Evolutionary conservation across 257 asterid genomes (phyloP), one percentile per base, ranked within the genome.

Genomic region (Solanum chmielewskii): DNA sequence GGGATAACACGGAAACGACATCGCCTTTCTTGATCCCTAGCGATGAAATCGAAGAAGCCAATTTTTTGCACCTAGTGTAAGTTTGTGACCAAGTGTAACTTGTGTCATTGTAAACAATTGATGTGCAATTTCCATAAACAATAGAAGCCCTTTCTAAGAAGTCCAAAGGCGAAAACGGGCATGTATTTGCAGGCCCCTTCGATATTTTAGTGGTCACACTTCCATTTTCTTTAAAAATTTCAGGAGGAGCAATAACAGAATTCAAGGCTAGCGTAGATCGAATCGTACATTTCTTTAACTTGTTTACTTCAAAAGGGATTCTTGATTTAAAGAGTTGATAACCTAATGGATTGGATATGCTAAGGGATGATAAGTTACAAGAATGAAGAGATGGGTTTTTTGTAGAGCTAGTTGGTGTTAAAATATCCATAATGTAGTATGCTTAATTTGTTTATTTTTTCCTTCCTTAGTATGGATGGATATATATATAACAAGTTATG

Each of bases 1-100:
- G 96, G 9, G 96, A 95, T 6, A 94, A 73, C 3, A 93, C 95
- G 11, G 95, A 92, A 27, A 94, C 95, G 16, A 92, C 93, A 18
- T 93, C 93, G 71, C 93, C 91, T 29, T 77, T 82, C 2, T 23
- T 16, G 75, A 94, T 64, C 15, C 95, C 95, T 4, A 91, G 80
- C 4, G 91, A 49, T 23, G 20, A 87, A 5, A 93, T 90, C 2
- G 95, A 92, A 1, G 96, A 92, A 4, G 93, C 94, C n/a, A 93
- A 78, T 23, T 87, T 89, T 18, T 89, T 74, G 75, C 96, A 93
- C 14, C 96, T 88, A 56, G n/a, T 44, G 14, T 88, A 77, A 20
- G 93, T 92, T 31, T 92, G 92, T 0, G 94, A 90, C 96, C 95
- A 92, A 5, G 96, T 90, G 25, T 78, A 90, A 7, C 83, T 23